phyloP scores from a whole-genome alignment of 2,329 filamentous ascomycete species.

The Penicillium sp. region DNA sequence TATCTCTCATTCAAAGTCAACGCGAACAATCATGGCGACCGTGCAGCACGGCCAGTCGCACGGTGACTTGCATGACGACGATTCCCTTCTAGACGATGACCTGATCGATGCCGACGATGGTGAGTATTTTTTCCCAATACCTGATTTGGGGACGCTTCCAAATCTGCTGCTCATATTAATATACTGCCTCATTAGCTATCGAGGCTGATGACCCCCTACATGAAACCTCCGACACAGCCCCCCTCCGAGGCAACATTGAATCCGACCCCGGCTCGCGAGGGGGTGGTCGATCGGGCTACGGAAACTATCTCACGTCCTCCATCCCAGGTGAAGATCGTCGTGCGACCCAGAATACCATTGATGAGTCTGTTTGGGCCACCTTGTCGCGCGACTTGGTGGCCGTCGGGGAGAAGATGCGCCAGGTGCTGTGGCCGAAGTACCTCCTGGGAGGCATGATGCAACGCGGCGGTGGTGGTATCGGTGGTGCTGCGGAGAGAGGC shows the following conservation, averaged over 20 bases:
- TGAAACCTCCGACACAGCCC: slow-evolving; percentile 69
- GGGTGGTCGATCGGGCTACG: slow-evolving; percentile 60
- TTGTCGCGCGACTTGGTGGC: slow-evolving; percentile 85
- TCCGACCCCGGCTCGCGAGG: slow-evolving; percentile 49
- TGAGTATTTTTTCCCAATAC: slow-evolving; percentile 37
- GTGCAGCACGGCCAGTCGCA: slow-evolving; percentile 47
- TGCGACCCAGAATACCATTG: slow-evolving; percentile 88
- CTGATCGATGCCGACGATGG: slow-evolving; percentile 79
- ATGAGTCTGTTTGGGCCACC: slow-evolving; percentile 98
- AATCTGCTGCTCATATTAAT: not conserved
- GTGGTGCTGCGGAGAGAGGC: slow-evolving; percentile 58
- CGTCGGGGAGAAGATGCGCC: slow-evolving; percentile 97
- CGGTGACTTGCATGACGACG: slow-evolving; percentile 62
- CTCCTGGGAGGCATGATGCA: slow-evolving; percentile 70
- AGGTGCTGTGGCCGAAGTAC: slow-evolving; percentile 95
- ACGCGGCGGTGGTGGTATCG: slow-evolving; percentile 54
- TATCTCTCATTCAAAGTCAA: not conserved
- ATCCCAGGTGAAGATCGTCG: slow-evolving; percentile 92
- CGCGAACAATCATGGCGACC: slow-evolving; percentile 34
- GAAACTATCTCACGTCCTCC: slow-evolving; percentile 81
- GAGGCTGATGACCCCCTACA: slow-evolving; percentile 87
- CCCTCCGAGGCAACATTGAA: slow-evolving; percentile 81
- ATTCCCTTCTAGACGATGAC: slow-evolving; percentile 66
- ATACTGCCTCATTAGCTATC: slow-evolving; percentile 59
- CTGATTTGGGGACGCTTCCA: not conserved